phyloP scores from a whole-genome alignment of 257 asterid genomes.

The Fraxinus quadrangulata region DNA sequence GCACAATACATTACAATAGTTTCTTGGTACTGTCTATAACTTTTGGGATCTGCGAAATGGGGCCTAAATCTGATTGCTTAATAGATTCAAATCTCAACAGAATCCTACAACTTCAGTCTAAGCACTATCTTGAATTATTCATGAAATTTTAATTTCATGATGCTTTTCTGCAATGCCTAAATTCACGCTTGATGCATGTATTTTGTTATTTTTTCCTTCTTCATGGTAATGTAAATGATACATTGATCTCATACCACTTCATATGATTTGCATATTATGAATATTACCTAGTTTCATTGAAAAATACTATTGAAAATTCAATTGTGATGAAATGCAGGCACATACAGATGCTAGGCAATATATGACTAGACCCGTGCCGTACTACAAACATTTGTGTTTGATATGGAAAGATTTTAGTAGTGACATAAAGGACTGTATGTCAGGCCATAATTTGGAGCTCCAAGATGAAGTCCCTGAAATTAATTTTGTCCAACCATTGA shows the following conservation, averaged over 20 bases:
- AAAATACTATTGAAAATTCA: neutral
- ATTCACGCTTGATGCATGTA: too few species aligned
- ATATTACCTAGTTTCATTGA: too few species aligned
- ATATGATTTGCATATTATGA: too few species aligned
- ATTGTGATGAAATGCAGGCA: conserved; percentile 28
- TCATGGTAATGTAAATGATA: too few species aligned
- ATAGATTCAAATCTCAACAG: neutral
- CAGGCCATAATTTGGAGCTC: conserved; percentile 16
- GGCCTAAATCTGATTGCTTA: neutral
- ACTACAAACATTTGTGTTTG: conserved; percentile 31
- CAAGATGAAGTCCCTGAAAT: conserved; percentile 15
- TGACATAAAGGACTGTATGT: conserved; percentile 25
- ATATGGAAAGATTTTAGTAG: conserved; percentile 32
- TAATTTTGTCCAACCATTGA: neutral
- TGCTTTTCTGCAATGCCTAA: too few species aligned
- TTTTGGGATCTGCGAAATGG: neutral
- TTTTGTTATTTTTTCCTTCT: too few species aligned
- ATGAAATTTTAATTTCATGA: too few species aligned
- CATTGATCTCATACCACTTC: too few species aligned
- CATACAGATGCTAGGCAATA: conserved; percentile 39
- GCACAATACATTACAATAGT: too few species aligned
- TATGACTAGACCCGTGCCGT: conserved; percentile 37
- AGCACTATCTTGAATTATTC: neutral
- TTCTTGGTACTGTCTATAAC: neutral
- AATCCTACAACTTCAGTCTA: neutral